A percentile compares a stretch with the other conserved stretches of the same genome.
Conservation (phyloP, 768 basidiomycete genomes). For the Rickenella mellea region DNA sequence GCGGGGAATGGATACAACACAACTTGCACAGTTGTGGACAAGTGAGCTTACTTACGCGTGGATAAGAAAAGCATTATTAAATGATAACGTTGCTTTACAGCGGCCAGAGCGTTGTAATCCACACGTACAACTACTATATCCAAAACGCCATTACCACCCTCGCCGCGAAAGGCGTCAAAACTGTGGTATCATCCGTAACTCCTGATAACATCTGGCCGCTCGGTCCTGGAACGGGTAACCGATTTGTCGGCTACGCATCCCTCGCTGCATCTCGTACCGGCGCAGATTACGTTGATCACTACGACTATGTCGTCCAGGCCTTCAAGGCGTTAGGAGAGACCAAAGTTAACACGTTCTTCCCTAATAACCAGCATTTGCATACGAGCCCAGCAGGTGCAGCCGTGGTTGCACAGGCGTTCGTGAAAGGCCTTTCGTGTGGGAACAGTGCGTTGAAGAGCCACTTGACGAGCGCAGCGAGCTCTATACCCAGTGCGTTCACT, state of each 20-base stretch:
- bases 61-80: too few species aligned
- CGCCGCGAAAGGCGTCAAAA: conserved; percentile 36
- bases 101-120: conserved; percentile 29
- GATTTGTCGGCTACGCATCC: conserved; percentile 39
- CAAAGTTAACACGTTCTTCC: conserved; percentile 29
- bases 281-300: conserved; percentile 37
- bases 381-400: conserved; percentile 34
- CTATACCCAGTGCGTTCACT: too few species aligned
- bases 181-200: conserved; percentile 39
- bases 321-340: conserved; percentile 30
- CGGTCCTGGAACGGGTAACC: too few species aligned
- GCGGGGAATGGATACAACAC: too few species aligned
- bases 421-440: conserved; percentile 33
- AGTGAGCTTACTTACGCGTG: too few species aligned
- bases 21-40: too few species aligned
- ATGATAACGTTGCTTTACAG: conserved; percentile 19
- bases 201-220: conserved; percentile 40
- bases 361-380: conserved; percentile 38
- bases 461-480: too few species aligned
- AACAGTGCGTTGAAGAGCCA: too few species aligned
- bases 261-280: conserved; percentile 25
- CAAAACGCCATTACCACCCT: conserved; percentile 32
- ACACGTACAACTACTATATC: conserved; percentile 38
- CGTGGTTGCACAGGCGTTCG: conserved; percentile 38
- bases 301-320: conserved; percentile 32